A percentile compares a stretch with the other conserved stretches of the same genome.
These are phyloP conservation scores for Amoebophrya sp. DNA, from an alignment of 169 alveolate species.

Conservation along the genomic window DNA sequence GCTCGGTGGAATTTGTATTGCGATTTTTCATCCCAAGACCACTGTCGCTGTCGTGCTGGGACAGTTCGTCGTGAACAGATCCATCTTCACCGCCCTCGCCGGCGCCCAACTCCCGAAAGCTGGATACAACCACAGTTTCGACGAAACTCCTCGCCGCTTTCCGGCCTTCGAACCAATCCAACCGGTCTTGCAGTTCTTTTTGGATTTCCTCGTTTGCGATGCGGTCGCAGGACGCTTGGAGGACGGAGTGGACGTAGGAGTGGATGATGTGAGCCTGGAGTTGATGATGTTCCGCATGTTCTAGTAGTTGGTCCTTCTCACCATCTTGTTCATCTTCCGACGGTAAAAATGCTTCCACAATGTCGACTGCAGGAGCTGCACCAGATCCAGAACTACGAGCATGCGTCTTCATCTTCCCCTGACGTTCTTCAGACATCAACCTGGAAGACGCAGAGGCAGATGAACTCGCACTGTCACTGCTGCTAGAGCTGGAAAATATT, in stretches of 20 bases:
- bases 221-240: neutral
- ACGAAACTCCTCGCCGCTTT: neutral
- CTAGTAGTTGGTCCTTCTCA: neutral
- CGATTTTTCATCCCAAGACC: too few species aligned
- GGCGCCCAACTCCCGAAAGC: neutral
- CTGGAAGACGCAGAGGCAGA: too few species aligned
- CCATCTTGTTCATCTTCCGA: neutral
- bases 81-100: neutral
- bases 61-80: neutral
- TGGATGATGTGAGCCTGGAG: neutral
- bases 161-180: neutral
- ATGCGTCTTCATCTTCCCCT: too few species aligned
- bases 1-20: too few species aligned
- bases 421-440: too few species aligned
- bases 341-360: neutral
- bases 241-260: neutral
- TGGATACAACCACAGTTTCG: neutral
- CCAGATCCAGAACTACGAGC: neutral
- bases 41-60: too few species aligned
- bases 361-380: neutral
- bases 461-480: too few species aligned
- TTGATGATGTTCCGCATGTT: neutral
- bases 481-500: too few species aligned
- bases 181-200: neutral
- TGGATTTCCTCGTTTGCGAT: neutral